These are phyloP conservation scores for Ceratopteris richardii DNA, from an alignment of 75 land plant species.

Conservation along the genomic window DNA sequence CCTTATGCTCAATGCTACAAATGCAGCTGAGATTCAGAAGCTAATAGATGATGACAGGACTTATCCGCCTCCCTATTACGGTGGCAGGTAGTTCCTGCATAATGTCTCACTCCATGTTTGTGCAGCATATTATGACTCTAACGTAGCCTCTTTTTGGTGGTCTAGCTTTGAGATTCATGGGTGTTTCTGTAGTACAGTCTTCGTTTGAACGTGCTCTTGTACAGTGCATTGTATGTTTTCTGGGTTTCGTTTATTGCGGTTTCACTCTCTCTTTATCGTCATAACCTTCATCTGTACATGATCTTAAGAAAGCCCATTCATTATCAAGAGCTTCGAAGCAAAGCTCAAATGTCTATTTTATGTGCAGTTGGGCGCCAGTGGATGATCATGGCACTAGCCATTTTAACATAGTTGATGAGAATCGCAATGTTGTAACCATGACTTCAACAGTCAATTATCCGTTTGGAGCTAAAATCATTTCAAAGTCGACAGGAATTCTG, in stretches of 20 bases:
- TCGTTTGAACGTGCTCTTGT: too few species aligned
- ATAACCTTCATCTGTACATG: too few species aligned
- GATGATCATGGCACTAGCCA: conserved; percentile 91
- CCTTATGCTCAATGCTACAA: conserved; percentile 66
- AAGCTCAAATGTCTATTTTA: too few species aligned
- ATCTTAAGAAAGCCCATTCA: too few species aligned
- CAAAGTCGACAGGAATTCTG: conserved; percentile 78
- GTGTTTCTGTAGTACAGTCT: too few species aligned
- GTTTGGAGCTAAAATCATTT: conserved; percentile 69
- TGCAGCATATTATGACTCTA: not conserved
- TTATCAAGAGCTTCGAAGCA: too few species aligned
- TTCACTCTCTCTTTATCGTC: too few species aligned
- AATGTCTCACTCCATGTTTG: not conserved
- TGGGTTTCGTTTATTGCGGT: too few species aligned
- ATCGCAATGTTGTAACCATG: conserved; percentile 81
- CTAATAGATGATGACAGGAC: conserved; percentile 75
- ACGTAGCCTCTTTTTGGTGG: too few species aligned
- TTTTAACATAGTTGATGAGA: conserved; percentile 73
- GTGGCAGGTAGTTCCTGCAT: conserved; percentile 42
- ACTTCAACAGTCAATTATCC: conserved; percentile 73
- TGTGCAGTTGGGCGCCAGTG: not conserved
- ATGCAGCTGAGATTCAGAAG: conserved; percentile 44
- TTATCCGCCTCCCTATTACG: conserved; percentile 64
- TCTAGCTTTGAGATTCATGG: too few species aligned
- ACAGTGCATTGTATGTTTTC: too few species aligned